Percentiles rank a stretch among this genome's conserved stretches.
Evolutionary conservation across 2,329 filamentous ascomycete species (phyloP).

Genomic region (Cordyceps cicadae): DNA sequence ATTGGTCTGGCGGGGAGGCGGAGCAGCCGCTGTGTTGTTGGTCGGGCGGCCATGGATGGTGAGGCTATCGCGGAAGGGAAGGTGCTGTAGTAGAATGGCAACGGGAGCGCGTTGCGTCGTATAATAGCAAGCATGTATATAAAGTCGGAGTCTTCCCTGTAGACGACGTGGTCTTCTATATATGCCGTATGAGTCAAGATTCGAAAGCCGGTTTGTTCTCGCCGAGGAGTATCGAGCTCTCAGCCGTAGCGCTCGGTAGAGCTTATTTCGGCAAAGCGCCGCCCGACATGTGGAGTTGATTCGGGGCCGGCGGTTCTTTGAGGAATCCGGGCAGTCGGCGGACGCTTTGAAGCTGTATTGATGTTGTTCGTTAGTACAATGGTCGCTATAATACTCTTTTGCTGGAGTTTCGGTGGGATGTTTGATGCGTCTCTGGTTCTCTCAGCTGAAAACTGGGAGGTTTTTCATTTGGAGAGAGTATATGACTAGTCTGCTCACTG

Average conservation of each 20-base stretch:
- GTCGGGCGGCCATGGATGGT: not conserved
- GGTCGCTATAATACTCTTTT: too few species aligned
- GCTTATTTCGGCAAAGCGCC: not conserved
- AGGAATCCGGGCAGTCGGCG: not conserved
- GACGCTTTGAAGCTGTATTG: not conserved
- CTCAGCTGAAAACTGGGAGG: too few species aligned
- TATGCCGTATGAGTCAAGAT: not conserved
- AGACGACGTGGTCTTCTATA: not conserved
- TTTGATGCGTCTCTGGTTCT: too few species aligned
- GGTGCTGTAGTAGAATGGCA: not conserved
- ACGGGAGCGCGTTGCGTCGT: not conserved
- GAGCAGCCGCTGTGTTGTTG: not conserved
- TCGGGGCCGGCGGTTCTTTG: not conserved
- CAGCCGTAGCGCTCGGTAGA: not conserved
- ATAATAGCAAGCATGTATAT: not conserved
- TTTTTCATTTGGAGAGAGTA: too few species aligned
- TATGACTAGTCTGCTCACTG: too few species aligned
- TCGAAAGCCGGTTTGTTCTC: slow-evolving; percentile 1
- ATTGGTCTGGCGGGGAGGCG: not conserved
- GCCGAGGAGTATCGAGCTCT: not conserved
- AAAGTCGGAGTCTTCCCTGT: too few species aligned
- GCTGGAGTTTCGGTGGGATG: too few species aligned
- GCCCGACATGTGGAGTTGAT: not conserved
- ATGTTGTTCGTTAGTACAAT: not conserved
- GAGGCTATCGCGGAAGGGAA: not conserved